These are phyloP conservation scores for Ascochyta koolunga DNA, from an alignment of 2,329 filamentous ascomycete species.

Conservation along the genomic window DNA sequence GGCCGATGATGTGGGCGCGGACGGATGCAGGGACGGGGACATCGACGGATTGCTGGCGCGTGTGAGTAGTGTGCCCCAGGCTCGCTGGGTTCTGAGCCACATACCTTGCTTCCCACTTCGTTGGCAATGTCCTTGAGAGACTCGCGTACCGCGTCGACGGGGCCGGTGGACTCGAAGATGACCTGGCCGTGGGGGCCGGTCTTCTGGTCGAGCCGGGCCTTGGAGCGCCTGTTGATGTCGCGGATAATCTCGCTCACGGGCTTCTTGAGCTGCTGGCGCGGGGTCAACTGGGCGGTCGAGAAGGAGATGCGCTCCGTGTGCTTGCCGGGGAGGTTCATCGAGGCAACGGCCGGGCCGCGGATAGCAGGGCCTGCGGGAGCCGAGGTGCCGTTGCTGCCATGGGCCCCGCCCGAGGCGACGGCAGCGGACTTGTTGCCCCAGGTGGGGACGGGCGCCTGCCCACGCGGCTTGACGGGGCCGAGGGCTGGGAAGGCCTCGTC, in stretches of 20 bases:
- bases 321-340: conserved; percentile 80
- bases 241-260: conserved; percentile 84
- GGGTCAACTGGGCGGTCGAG: conserved; percentile 76
- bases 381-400: conserved; percentile 62
- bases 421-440: conserved; percentile 75
- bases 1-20: conserved; percentile 90
- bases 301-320: conserved; percentile 78
- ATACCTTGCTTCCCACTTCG: conserved; percentile 84
- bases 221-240: conserved; percentile 90
- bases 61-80: conserved; percentile 13
- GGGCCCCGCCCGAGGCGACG: conserved; percentile 56
- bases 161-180: conserved; percentile 84
- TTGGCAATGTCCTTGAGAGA: conserved; percentile 88
- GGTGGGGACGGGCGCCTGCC: conserved; percentile 67
- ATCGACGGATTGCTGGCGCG: conserved; percentile 66
- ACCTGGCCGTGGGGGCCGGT: conserved; percentile 73
- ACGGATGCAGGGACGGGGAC: conserved; percentile 84
- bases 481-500: conserved; percentile 95
- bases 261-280: conserved; percentile 79
- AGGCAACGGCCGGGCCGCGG: conserved; percentile 56
- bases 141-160: conserved; percentile 81
- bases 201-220: conserved; percentile 81
- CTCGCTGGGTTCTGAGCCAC: conserved; percentile 24
- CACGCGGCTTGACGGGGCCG: conserved; percentile 70
- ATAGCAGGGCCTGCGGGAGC: conserved; percentile 61